Percentiles rank a stretch among this genome's conserved stretches.
These are phyloP conservation scores for Raphanus hybrid DNA, from an alignment of 441 rosid genomes.

Conservation along the genomic window DNA sequence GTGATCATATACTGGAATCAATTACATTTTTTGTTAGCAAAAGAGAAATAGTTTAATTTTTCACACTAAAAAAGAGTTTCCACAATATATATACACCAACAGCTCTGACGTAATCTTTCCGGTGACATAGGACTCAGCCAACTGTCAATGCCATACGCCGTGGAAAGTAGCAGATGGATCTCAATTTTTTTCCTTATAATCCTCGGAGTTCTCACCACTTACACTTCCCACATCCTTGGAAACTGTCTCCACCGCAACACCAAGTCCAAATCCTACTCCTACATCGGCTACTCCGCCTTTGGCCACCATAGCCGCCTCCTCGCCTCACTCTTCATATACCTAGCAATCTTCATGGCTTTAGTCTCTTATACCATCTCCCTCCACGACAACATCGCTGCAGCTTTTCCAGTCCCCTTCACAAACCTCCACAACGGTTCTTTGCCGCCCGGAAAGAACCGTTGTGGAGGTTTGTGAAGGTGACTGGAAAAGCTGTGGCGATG, in stretches of 20 bases:
- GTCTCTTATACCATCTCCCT: slow-evolving; percentile 58
- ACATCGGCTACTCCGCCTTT: slow-evolving; percentile 65
- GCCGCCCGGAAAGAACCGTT: slow-evolving; percentile 44
- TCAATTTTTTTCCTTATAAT: slow-evolving; percentile 57
- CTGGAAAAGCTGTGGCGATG: slow-evolving; percentile 51
- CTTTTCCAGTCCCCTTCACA: slow-evolving; percentile 47
- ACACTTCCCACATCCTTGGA: slow-evolving; percentile 65
- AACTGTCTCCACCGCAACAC: slow-evolving; percentile 54
- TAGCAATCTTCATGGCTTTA: slow-evolving; percentile 59
- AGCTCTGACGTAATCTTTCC: slow-evolving; percentile 20
- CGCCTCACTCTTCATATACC: slow-evolving; percentile 56
- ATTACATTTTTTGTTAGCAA: no score
- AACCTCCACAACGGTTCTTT: slow-evolving; percentile 39
- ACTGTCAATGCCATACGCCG: slow-evolving; percentile 72
- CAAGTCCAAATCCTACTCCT: slow-evolving; percentile 54
- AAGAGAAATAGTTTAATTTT: no score
- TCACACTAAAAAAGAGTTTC: no score
- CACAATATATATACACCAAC: neutral
- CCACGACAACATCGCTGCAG: slow-evolving; percentile 66
- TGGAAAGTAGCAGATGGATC: slow-evolving; percentile 72
- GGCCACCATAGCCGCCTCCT: slow-evolving; percentile 55
- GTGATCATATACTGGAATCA: no score
- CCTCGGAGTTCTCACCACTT: slow-evolving; percentile 58
- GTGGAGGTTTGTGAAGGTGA: slow-evolving; percentile 33
- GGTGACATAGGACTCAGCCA: slow-evolving; percentile 67